phyloP scores from a whole-genome alignment of 768 basidiomycete species.

The Russula sp. region DNA sequence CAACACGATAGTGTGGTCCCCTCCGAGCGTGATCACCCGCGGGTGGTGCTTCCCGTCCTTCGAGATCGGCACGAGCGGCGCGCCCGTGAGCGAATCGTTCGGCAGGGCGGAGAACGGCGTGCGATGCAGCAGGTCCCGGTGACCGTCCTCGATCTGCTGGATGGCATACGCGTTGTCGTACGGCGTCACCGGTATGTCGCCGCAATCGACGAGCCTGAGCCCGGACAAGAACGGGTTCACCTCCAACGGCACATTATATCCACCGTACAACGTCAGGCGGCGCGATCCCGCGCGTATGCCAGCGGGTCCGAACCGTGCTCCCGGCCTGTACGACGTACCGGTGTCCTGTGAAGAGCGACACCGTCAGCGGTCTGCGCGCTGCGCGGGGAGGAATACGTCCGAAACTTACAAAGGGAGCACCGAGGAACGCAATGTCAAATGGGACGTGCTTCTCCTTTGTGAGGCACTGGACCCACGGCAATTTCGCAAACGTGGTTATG shows the following conservation, averaged over 20 bases:
- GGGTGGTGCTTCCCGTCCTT: conserved; percentile 74
- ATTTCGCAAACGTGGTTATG: conserved; percentile 79
- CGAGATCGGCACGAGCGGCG: conserved; percentile 55
- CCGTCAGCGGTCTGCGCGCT: neutral
- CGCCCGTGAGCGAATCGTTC: conserved; percentile 59
- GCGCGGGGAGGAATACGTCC: too few species aligned
- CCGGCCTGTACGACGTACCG: conserved; percentile 74
- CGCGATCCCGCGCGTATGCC: conserved; percentile 80
- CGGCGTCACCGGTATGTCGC: conserved; percentile 74
- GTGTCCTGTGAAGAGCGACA: conserved; percentile 48
- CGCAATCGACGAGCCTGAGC: conserved; percentile 70
- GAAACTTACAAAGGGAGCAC: conserved; percentile 64
- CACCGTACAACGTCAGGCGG: conserved; percentile 69
- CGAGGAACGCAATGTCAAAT: conserved; percentile 82
- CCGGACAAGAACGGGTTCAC: conserved; percentile 71
- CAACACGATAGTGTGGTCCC: conserved; percentile 82
- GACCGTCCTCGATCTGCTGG: conserved; percentile 69
- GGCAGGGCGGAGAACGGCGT: conserved; percentile 58
- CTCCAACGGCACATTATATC: conserved; percentile 72
- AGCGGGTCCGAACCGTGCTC: conserved; percentile 82
- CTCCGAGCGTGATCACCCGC: conserved; percentile 77
- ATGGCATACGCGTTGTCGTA: conserved; percentile 75
- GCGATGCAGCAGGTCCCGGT: conserved; percentile 66
- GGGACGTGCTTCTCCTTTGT: conserved; percentile 52
- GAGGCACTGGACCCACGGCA: conserved; percentile 82